Conservation (phyloP, 257 asterid species). For the Apocynum venetum region DNA sequence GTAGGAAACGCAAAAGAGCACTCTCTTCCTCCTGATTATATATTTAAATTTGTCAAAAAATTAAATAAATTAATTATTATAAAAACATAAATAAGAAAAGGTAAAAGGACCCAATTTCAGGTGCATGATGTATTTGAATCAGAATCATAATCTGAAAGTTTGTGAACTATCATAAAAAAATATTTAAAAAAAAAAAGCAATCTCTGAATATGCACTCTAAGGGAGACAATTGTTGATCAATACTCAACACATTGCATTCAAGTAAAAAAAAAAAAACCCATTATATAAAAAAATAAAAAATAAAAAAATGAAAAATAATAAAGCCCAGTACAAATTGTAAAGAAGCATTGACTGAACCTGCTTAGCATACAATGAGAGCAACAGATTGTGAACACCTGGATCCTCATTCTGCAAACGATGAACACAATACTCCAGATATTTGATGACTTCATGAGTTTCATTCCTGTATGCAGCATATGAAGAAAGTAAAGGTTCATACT, state of each 20-base stretch:
- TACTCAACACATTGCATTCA: not conserved
- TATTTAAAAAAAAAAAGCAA: not conserved
- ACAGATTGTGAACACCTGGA: conserved; percentile 88
- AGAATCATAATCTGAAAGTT: not conserved
- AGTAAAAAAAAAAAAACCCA: not conserved
- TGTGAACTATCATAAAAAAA: not conserved
- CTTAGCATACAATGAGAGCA: conserved; percentile 82
- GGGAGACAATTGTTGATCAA: not conserved
- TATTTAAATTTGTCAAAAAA: not conserved
- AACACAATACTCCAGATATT: conserved; percentile 88
- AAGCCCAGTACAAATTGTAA: not conserved
- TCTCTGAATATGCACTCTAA: not conserved
- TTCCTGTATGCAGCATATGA: conserved; percentile 53
- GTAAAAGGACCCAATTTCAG: not conserved
- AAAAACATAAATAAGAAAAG: not conserved
- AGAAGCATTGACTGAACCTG: conserved; percentile 54
- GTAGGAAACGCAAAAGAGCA: conserved; percentile 88
- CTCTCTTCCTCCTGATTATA: conserved; percentile 79
- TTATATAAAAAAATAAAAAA: not conserved
- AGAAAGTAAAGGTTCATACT: not conserved
- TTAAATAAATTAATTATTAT: not conserved
- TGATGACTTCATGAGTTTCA: conserved; percentile 96
- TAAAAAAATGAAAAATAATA: not conserved
- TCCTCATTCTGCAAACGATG: conserved; percentile 96
- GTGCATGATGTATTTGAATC: not conserved